These are phyloP conservation scores for Macrolepiota dolichaula DNA, from an alignment of 768 basidiomycete genomes.

Conservation along the genomic window DNA sequence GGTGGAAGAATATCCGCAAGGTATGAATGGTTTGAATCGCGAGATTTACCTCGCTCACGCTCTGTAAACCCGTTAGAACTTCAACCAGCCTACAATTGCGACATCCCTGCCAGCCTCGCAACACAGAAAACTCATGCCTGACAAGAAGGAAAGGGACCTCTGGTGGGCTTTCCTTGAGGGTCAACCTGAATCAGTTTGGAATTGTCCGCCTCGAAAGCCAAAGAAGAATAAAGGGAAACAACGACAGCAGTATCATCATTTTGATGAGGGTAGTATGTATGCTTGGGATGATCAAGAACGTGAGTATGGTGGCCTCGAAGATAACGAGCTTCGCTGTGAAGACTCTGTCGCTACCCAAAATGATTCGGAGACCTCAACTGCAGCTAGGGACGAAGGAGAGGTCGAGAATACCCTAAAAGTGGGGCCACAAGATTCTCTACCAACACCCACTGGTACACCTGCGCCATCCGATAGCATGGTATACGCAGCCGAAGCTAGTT, in stretches of 20 bases:
- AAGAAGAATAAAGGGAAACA: conserved; percentile 23
- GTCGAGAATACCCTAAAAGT: conserved; percentile 32
- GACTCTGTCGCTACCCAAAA: neutral
- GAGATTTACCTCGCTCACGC: neutral
- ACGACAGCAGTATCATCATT: conserved; percentile 16
- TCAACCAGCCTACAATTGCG: conserved; percentile 56
- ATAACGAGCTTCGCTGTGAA: conserved; percentile 27
- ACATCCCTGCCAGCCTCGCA: conserved; percentile 27
- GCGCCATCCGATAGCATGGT: conserved; percentile 24
- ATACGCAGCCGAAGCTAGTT: neutral
- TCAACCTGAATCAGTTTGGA: conserved; percentile 66
- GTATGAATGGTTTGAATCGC: conserved; percentile 27
- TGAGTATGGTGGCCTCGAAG: conserved; percentile 12
- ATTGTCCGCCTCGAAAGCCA: conserved; percentile 39
- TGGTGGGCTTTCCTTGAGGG: conserved; percentile 84
- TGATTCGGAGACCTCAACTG: conserved; percentile 1
- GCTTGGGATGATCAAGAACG: conserved; percentile 31
- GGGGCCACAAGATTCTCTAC: conserved; percentile 33
- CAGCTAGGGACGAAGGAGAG: conserved; percentile 37
- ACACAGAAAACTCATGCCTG: conserved; percentile 52
- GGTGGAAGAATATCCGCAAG: conserved; percentile 65
- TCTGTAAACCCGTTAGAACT: conserved; percentile 44
- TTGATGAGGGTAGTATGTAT: conserved; percentile 27
- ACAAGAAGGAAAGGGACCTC: conserved; percentile 65
- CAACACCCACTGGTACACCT: conserved; percentile 39